Base-by-base conservation (phyloP, 2,329 filamentous ascomycete species). In the Xylariaceae sp. region DNA sequence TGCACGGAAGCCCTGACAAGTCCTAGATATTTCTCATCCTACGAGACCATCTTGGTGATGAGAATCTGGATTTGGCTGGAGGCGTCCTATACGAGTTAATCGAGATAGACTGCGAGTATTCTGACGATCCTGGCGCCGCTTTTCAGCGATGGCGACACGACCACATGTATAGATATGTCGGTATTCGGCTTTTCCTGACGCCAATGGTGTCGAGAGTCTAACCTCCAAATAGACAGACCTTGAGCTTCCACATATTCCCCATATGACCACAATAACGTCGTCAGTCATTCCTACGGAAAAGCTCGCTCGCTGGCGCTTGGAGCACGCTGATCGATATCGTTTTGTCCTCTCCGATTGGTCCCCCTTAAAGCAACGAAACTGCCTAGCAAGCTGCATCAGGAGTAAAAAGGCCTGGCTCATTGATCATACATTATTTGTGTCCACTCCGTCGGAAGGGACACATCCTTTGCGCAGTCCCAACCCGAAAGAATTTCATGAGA, bases 11-110 rank as follows among this genome's bases (percentile, higher is more conserved):
- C 47, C 29, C 58, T 66, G 37, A 65, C 39, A 27, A 11, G 8
- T 32, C 8, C 6, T 29, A 74, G 71, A 67, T 75, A 19, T 75
- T 76, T 53, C 62, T 75, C 9, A 66, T 75, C 39, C 61, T 76
- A 12, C 67, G 73, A 48, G 72, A 76, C 46, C 72, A 74, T 60
- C 68, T 76, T 39, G 74, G 74, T 6, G 74, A 76, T 47, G 73
- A 76, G 56, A 73, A 74, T 52, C 62, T 76, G 35, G 73, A 74
- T 44, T 61, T 73, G 27, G 72, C 74, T 9, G 70, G 72, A 34
- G 75, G 74, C 4, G 74, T 76, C 3, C 66, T 76, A 6, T 75
- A 77, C 55, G 75, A 77, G 60, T 61, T 76, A 53, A 76, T 77
- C 37, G 74, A 76, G 59, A 66, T 76, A 35, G 73, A 76, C 59